Percentiles rank a stretch among this genome's conserved stretches.
phyloP scores from a whole-genome alignment of 2,329 filamentous ascomycete genomes.

The Ambrosiella cleistominuta region DNA sequence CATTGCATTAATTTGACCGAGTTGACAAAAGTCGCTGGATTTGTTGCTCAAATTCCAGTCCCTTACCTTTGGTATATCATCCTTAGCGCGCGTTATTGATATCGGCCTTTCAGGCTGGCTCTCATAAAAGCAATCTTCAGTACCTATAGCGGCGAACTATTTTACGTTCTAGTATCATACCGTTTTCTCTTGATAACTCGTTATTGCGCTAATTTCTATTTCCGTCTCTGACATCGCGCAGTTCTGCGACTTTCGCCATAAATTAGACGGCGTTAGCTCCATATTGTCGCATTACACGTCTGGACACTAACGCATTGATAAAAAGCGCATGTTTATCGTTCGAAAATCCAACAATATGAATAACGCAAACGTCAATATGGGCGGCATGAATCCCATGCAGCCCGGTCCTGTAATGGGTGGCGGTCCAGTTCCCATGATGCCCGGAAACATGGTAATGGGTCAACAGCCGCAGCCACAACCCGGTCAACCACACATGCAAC shows the following conservation, averaged over 20 bases:
- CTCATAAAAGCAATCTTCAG: neutral
- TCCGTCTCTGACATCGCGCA: neutral
- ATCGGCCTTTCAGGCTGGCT: neutral
- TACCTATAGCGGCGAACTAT: neutral
- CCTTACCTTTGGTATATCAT: neutral
- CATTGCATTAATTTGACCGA: neutral
- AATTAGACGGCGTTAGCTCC: neutral
- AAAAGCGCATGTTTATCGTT: neutral
- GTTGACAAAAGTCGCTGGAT: neutral
- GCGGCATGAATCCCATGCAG: conserved; percentile 47
- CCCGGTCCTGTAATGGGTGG: conserved; percentile 46
- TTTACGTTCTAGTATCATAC: neutral
- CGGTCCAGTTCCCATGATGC: conserved; percentile 6
- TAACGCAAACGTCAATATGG: conserved; percentile 42
- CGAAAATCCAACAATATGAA: conserved; percentile 27
- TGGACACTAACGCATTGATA: neutral
- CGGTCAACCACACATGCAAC: conserved; percentile 13
- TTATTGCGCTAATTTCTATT: neutral
- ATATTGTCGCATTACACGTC: neutral
- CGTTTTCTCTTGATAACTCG: neutral
- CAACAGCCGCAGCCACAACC: conserved; percentile 21
- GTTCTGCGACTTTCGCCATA: neutral
- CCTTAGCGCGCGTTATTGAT: neutral
- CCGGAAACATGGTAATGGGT: conserved; percentile 3
- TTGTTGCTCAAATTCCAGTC: neutral